Base-by-base conservation (phyloP, 805 yeast genomes). In the Suhomyces tanzawaensis region DNA sequence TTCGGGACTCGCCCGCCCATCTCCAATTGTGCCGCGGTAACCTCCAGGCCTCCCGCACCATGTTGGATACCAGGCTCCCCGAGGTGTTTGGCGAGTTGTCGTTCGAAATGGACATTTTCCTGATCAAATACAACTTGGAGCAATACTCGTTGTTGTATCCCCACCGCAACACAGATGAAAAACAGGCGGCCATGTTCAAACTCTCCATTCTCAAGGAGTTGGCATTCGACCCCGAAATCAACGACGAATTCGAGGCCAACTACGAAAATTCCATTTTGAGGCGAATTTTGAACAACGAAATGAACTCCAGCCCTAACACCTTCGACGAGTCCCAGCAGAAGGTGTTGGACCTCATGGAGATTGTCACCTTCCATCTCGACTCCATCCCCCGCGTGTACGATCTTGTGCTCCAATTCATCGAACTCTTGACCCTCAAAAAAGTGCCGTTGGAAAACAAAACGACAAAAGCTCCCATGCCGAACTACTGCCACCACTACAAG, bases 251-350 rank as follows among this genome's bases (percentile, higher is more conserved):
- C 28, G 51, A 47, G 36, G 18, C 25, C 31, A 35, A 32, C 29
- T 49, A 47, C 36, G 48, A 47, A 27, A 49, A 49, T 29, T 39
- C 31, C 16, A 47, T 49, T 15, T 30, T 49, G 17, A 31, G 49
- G 15, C 29, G 24, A 24, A 49, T 49, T 22, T 28, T 39, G 29
- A 36, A 46, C 36, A 40, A 39, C 33, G 53, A 49, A 32, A 33
- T 38, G 11, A 31, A 36, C 24, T 19, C 29, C n/a, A 35, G 43
- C 12, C 52, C 53, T 9, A 29, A 29, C 31, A 41, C 46, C 19
- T 49, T 49, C 30, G 39, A 30, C 14, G 49, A 45, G 16, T 41
- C 36, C 8, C 44, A 49, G 26, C 48, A 49, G 27, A 41, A 41
- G 15, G 34, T 49, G 8, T 29, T 49, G 12, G 53, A 49, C 28